Evolutionary conservation across 1,284 basidiomycete species (phyloP).

Genomic region (Irpex sp.): DNA sequence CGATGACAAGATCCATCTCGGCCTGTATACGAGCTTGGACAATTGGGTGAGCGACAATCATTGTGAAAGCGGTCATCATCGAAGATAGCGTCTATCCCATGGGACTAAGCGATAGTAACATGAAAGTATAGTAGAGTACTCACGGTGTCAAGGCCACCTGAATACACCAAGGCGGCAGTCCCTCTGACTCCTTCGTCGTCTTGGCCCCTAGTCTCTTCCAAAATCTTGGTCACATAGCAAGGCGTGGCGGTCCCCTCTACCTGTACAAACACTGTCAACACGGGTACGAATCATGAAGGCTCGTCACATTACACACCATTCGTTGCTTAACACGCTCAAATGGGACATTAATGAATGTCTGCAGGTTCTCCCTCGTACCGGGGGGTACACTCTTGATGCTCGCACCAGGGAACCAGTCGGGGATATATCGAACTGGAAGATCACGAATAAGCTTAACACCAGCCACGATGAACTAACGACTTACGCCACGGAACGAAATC

Average conservation of each 20-base stretch:
- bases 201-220: background rate
- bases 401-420: conserved; percentile 16
- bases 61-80: conserved; percentile 20
- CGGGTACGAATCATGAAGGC: background rate
- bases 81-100: conserved; percentile 10
- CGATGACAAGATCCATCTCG: conserved; percentile 32
- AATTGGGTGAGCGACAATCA: conserved; percentile 29
- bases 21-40: conserved; percentile 27
- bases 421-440: conserved; percentile 12
- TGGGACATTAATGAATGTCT: background rate
- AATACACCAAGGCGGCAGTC: background rate
- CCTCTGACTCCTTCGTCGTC: conserved; percentile 1
- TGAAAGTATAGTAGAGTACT: background rate
- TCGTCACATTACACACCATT: background rate
- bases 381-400: conserved; percentile 9
- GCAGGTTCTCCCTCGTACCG: background rate
- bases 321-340: background rate
- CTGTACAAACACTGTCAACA: background rate
- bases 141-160: background rate
- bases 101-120: background rate
- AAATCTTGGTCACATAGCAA: background rate
- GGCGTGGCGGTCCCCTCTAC: background rate
- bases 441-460: background rate
- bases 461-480: background rate
- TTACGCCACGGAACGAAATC: background rate